These are phyloP conservation scores for Wolfiporia cocos DNA, from an alignment of 1,284 basidiomycete species.

Conservation along the genomic window DNA sequence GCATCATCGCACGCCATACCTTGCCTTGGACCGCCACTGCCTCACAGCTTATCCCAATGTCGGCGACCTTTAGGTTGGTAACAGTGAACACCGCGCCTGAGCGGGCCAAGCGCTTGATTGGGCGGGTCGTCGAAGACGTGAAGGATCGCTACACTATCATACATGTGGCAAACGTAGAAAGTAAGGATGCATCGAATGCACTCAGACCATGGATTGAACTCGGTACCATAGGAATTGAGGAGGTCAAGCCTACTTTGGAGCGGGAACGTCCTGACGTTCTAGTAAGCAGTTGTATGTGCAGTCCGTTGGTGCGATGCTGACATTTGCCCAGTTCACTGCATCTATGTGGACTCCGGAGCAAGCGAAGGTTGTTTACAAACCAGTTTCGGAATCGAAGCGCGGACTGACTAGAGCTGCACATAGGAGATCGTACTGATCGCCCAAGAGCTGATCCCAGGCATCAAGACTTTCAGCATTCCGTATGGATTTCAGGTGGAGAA, in stretches of 20 bases:
- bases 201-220: neutral
- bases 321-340: conserved; percentile 13
- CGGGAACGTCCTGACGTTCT: conserved; percentile 16
- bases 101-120: conserved; percentile 18
- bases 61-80: conserved; percentile 13
- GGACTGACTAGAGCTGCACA: too few relatives aligned
- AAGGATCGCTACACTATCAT: conserved; percentile 16
- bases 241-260: conserved; percentile 12
- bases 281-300: conserved; percentile 4
- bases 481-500: conserved; percentile 17
- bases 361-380: conserved; percentile 8
- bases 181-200: conserved; percentile 5
- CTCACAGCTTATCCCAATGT: too few relatives aligned
- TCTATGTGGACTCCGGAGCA: conserved; percentile 21
- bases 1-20: too few relatives aligned
- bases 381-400: too few relatives aligned
- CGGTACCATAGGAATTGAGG: conserved; percentile 12
- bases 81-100: conserved; percentile 21
- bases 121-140: conserved; percentile 17
- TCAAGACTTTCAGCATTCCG: conserved; percentile 19
- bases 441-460: conserved; percentile 11
- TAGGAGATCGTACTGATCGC: conserved; percentile 18
- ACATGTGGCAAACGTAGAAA: conserved; percentile 15
- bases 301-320: neutral
- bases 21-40: too few relatives aligned